These are phyloP conservation scores for Antrodiella citrinella DNA, from an alignment of 768 basidiomycete genomes.

Conservation along the genomic window DNA sequence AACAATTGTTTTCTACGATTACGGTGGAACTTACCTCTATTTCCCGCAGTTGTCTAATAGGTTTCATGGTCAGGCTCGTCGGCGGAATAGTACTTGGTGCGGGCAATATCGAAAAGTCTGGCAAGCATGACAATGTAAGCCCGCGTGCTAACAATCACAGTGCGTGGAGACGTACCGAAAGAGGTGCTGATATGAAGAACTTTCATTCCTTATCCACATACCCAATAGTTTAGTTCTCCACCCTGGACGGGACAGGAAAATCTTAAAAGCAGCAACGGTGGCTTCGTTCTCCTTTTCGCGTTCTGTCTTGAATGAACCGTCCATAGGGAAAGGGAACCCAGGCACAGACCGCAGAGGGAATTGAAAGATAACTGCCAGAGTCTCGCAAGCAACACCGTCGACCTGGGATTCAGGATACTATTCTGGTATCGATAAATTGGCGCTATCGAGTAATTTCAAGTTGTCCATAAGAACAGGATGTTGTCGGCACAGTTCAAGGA, in stretches of 20 bases:
- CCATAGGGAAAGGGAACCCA: not conserved
- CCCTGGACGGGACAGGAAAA: not conserved
- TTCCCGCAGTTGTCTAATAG: not conserved
- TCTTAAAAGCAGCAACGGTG: not conserved
- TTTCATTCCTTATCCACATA: not conserved
- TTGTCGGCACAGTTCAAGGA: constrained; percentile 14
- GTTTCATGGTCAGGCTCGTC: not conserved
- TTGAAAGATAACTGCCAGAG: constrained; percentile 18
- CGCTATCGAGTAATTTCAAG: constrained; percentile 22
- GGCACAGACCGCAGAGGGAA: constrained; percentile 10
- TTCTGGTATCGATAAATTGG: constrained; percentile 15
- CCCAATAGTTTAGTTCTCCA: not conserved
- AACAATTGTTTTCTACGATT: too few species aligned
- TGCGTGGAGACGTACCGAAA: not conserved
- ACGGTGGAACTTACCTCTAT: not conserved
- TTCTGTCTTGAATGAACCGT: not conserved
- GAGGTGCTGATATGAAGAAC: not conserved
- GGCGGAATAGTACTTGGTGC: not conserved
- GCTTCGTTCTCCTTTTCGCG: not conserved
- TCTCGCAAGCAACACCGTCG: constrained; percentile 19
- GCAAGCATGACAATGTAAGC: too few species aligned
- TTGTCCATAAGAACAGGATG: constrained; percentile 15
- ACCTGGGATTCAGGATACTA: constrained; percentile 23
- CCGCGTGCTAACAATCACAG: too few species aligned
- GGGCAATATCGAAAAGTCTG: not conserved